Evolutionary conservation across 2,329 filamentous ascomycete species (phyloP).

Genomic region (Paecilomyces formosus): DNA sequence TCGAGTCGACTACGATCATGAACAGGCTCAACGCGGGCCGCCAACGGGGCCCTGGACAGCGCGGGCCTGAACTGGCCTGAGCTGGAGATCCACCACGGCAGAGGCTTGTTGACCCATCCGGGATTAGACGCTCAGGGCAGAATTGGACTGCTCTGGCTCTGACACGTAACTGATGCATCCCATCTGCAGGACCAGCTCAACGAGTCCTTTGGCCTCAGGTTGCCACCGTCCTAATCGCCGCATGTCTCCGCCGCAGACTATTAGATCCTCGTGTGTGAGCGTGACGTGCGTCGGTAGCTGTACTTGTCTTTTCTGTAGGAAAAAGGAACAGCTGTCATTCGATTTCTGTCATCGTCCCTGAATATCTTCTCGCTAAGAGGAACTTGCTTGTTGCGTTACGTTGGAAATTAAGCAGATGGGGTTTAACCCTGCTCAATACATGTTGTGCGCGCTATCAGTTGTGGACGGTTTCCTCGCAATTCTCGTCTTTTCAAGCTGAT

Average conservation of each 20-base stretch:
- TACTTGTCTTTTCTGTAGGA: conserved; percentile 4
- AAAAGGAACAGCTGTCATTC: conserved; percentile 1
- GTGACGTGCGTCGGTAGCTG: conserved; percentile 8
- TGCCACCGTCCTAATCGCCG: conserved; percentile 4
- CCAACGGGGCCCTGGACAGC: conserved; percentile 7
- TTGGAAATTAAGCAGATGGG: not conserved
- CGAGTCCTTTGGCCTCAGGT: conserved; percentile 6
- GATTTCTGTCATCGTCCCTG: not conserved
- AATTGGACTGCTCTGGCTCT: conserved; percentile 21
- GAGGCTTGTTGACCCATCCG: conserved; percentile 13
- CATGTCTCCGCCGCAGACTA: conserved; percentile 1
- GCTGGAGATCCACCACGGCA: conserved; percentile 15
- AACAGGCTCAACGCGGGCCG: conserved; percentile 2
- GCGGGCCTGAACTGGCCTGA: no score
- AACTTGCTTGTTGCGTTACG: not conserved
- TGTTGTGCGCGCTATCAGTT: not conserved
- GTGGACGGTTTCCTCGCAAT: not conserved
- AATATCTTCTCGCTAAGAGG: conserved; percentile 1
- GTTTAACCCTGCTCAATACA: not conserved
- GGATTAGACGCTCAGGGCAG: conserved; percentile 18
- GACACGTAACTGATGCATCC: conserved; percentile 16
- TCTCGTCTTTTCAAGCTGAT: not conserved
- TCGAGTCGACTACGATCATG: conserved; percentile 4
- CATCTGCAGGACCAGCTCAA: conserved; percentile 12
- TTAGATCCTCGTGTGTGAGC: not conserved